Base-by-base conservation (phyloP, 179 eudicot species). In the Nepenthes alata region DNA sequence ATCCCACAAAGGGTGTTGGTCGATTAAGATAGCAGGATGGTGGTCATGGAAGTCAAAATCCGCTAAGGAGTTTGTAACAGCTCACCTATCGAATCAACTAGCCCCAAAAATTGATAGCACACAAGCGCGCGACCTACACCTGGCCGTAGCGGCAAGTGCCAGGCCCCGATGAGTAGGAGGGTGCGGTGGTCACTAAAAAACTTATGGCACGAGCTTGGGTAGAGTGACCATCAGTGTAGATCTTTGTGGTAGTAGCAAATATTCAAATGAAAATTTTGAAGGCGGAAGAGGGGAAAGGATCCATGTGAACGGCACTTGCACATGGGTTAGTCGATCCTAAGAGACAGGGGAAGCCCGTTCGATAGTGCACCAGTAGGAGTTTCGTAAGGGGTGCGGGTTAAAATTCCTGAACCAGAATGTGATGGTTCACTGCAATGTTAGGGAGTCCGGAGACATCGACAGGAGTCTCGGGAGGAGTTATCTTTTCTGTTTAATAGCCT, bases 11-110 rank as follows among this genome's bases (percentile, higher is more conserved):
- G 55, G 55, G 55, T 52, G 55, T 2, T 52, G 55, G 55, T 52
- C 72, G 74, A 80, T 77, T 77, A 74, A 77, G 80, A 78, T 74
- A 78, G 76, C 71, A 75, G 76, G 78, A 75, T 77, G 77, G 78
- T 75, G 82, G 78, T 73, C 80, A 81, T 81, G 80, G 67, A 64
- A 55, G 68, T 65, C 74, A 67, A 71, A 71, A 71, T 66, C 67
- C 70, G 70, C 75, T 65, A 71, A 71, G 75, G 70, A 71, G 70
- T 71, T 67, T 71, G 75, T 71, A 71, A 71, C 70, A 71, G 65
- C 75, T 71, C 75, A 71, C 72, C 72, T 72, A 68, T 68, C 72
- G 65, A 72, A 72, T 72, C 72, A 72, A 73, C 72, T 73, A 73
- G 77, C 72, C 72, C 72, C 69, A 69, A 73, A 75, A 70, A 70